Conservation (phyloP, 345 rosid species). For the Euphorbia pulcherrima region DNA sequence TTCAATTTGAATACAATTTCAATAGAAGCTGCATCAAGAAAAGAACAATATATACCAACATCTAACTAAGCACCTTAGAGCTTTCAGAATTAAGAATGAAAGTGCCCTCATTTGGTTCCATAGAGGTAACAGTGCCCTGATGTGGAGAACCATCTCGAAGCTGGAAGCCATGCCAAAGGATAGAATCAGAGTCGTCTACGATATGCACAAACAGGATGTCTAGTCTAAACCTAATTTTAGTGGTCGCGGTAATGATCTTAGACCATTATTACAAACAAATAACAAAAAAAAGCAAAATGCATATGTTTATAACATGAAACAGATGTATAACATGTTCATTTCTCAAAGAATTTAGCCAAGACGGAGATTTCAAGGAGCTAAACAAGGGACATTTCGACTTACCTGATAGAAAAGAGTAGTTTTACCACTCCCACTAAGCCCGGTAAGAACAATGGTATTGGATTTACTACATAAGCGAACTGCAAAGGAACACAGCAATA, state of each 20-base stretch:
- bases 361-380: conserved; percentile 14
- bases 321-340: not conserved
- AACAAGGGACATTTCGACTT: conserved; percentile 20
- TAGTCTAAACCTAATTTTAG: not conserved
- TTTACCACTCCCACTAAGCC: conserved; percentile 84
- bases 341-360: conserved; percentile 16
- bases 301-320: not conserved
- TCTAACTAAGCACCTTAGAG: conserved; percentile 44
- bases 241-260: not conserved
- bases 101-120: conserved; percentile 92
- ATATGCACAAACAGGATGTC: not conserved
- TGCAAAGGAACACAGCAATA: conserved; percentile 24
- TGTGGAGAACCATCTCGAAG: conserved; percentile 87
- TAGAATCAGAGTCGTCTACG: conserved; percentile 10
- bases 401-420: conserved; percentile 79
- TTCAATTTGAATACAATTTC: conserved; percentile 4
- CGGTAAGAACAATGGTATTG: conserved; percentile 68
- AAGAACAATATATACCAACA: conserved; percentile 9
- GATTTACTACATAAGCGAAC: conserved; percentile 59
- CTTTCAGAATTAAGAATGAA: conserved; percentile 66
- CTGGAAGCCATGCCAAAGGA: conserved; percentile 40
- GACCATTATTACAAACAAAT: not conserved
- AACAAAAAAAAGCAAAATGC: not conserved
- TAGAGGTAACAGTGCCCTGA: conserved; percentile 85
- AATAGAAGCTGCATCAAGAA: not conserved